Evolutionary conservation across 1,284 basidiomycete species (phyloP), one percentile per base, ranked within the genome.

Genomic region (Peniophora sp.): DNA sequence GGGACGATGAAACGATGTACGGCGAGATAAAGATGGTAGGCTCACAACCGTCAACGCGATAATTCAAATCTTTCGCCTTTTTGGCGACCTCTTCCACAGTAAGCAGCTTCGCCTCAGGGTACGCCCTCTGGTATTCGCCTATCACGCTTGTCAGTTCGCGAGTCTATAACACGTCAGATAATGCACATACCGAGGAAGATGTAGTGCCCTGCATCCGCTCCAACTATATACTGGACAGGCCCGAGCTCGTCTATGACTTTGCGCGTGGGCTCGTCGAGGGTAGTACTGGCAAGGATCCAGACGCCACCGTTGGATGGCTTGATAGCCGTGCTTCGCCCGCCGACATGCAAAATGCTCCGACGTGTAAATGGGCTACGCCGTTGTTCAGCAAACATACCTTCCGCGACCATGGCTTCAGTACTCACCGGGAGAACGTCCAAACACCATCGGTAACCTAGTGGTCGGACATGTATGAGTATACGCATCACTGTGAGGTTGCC

Each of bases 211-310:
- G 66, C 64, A 53, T 85, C 78, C 1, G 78, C 69, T 35, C 77
- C 74, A 45, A 85, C 63, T 55, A 88, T 79, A 56, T 79, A 84
- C 79, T 83, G 82, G 23, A 94, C 89, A 38, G 79, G 73, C 0
- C 90, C 90, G 12, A 94, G 70, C 41, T 79, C 72, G 52, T 85
- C 76, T 39, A 94, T 64, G 50, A 78, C 85, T 8, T 72, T 60
- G 61, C 81, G 84, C 10, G 89, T 93, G 45, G 83, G 82, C 10
- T 74, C 66, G 49, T 82, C 80, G 46, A 90, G 70, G 1, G 88
- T 85, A 2, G 89, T 90, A 2, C 88, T 92, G 2, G 89, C 90
- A 24, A 93, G 72, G 1, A 95, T 69, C 80, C 90, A 93, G 20
- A 94, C 79, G 1, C 77, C 80, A n/a, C 82, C 81, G 52, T 76